These are phyloP conservation scores for Cercospora sp. DNA, from an alignment of 2,329 filamentous ascomycete species.

Conservation along the genomic window DNA sequence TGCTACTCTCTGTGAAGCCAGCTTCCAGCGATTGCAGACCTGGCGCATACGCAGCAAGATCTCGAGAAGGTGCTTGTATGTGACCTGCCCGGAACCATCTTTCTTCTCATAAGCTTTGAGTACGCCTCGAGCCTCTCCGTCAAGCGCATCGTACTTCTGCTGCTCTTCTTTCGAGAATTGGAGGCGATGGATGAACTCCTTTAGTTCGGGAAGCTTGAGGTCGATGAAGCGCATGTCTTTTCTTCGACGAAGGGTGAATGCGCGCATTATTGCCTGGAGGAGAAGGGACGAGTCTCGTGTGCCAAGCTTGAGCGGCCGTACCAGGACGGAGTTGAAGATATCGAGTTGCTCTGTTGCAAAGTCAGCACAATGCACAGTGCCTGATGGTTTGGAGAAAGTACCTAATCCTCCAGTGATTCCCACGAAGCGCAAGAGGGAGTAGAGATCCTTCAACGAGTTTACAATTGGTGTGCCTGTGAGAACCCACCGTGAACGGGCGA, in stretches of 20 bases:
- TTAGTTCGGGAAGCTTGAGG: slow-evolving; percentile 72
- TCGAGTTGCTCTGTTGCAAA: slow-evolving; percentile 57
- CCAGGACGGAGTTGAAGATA: slow-evolving; percentile 72
- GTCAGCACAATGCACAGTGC: background rate
- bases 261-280: slow-evolving; percentile 75
- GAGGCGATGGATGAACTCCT: slow-evolving; percentile 75
- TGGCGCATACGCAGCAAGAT: slow-evolving; percentile 80
- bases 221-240: slow-evolving; percentile 91
- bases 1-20: slow-evolving; percentile 73
- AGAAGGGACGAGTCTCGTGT: slow-evolving; percentile 61
- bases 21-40: slow-evolving; percentile 84
- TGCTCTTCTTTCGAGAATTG: slow-evolving; percentile 72
- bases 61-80: slow-evolving; percentile 76
- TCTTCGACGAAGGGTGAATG: slow-evolving; percentile 75
- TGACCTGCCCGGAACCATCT: slow-evolving; percentile 43
- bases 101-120: slow-evolving; percentile 55
- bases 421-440: slow-evolving; percentile 76
- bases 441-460: slow-evolving; percentile 78
- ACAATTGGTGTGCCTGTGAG: slow-evolving; percentile 63
- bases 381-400: background rate
- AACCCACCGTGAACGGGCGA: slow-evolving; percentile 74
- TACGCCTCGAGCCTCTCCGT: slow-evolving; percentile 73
- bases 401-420: slow-evolving; percentile 71
- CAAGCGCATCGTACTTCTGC: slow-evolving; percentile 73
- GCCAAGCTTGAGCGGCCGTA: slow-evolving; percentile 64